Base-by-base conservation (phyloP, 805 yeast genomes). In the Yarrowia hollandica region DNA sequence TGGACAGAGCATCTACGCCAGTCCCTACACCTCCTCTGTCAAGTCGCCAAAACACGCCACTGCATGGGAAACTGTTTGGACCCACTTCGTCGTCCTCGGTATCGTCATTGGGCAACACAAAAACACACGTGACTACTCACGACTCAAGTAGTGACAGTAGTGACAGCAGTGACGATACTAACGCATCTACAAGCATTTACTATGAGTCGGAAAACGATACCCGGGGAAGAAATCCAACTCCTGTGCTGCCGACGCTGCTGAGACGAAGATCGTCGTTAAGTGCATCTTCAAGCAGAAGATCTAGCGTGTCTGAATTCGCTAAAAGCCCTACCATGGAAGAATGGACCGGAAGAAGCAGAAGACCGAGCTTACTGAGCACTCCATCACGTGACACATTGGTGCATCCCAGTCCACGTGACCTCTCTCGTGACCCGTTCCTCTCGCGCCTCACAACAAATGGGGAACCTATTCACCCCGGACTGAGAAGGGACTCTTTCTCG, bases 181-280 rank as follows among this genome's bases (percentile, higher is more conserved):
- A 42, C 34, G 59, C 59, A 12, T 58, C 57, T 19, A 38, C 56
- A 10, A 26, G 46, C 22, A 48, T 44, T 18, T 44, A 44, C 37
- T 44, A 44, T 31, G 48, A 26, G 28, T 15, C 21, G 3, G 41
- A 23, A 12, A 44, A 44, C 54, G 54, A 44, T n/a, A 44, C 54
- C 8, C 16, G 54, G 3, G 54, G 54, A 8, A 19, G 54, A n/a
- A 44, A 44, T 8, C 54, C 54, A 19, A 31, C 25, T 2, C 37
- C 37, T 1, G 37, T 44, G 11, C 37, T 44, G 3, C 54, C 54
- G 4, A 44, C 38, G 16, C 18, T 44, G 14, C 28, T 44, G 8
- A 16, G 54, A 31, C 22, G 54, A 19, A 16, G 54, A 5, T 44
- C 54, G 0, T 44, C 54, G 2, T 21, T 44, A 8, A 30, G 37